phyloP scores from a whole-genome alignment of 352 stramenopile species.

The Phytopythium vexans region DNA sequence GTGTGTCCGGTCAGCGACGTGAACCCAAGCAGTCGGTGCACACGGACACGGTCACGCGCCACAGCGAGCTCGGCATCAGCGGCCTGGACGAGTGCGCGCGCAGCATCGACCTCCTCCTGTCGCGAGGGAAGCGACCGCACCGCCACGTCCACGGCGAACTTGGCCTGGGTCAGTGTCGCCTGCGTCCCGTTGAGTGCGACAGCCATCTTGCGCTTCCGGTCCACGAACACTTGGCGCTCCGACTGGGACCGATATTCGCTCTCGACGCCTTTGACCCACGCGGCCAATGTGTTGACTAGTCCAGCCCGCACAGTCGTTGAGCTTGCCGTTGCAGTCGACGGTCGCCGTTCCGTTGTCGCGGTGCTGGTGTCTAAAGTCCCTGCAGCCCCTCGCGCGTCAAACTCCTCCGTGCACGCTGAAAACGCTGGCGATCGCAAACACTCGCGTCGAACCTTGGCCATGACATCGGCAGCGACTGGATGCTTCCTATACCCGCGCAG shows the following conservation, averaged over 20 bases:
- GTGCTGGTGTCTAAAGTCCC: background rate
- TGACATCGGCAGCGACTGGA: constrained; percentile 53
- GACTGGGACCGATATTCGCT: constrained; percentile 66
- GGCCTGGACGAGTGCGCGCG: constrained; percentile 16
- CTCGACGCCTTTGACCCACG: constrained; percentile 75
- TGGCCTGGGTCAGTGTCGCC: constrained; percentile 30
- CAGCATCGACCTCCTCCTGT: constrained; percentile 55
- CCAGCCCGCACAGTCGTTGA: constrained; percentile 32
- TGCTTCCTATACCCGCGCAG: constrained; percentile 55
- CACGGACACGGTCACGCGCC: constrained; percentile 43
- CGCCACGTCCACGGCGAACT: constrained; percentile 64
- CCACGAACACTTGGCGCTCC: constrained; percentile 46
- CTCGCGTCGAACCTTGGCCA: constrained; percentile 74
- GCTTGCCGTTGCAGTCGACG: background rate
- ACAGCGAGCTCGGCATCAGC: constrained; percentile 37
- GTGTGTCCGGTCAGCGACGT: constrained; percentile 67
- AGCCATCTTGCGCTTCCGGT: constrained; percentile 51
- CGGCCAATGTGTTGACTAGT: constrained; percentile 47
- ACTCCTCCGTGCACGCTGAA: constrained; percentile 17
- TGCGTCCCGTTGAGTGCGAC: constrained; percentile 30
- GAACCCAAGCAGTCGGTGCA: constrained; percentile 49
- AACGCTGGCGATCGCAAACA: constrained; percentile 55
- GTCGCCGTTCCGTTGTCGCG: background rate
- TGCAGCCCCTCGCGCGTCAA: constrained; percentile 15
- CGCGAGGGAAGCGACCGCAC: constrained; percentile 56